Conservation (phyloP, 2,329 filamentous ascomycete genomes). For the Cladophialophora exuberans region DNA sequence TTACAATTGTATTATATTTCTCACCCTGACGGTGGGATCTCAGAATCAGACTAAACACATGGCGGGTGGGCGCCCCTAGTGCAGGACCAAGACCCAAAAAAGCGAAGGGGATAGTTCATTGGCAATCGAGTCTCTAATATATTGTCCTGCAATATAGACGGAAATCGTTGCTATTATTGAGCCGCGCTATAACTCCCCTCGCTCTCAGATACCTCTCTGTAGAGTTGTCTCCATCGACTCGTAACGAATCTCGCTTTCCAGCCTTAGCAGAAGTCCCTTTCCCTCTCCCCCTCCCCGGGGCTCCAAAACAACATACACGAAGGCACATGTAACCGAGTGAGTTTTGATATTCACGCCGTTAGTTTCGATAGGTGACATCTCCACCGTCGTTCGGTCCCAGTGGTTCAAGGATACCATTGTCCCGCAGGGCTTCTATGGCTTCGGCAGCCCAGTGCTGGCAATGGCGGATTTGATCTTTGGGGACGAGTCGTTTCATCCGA, state of each 20-base stretch:
- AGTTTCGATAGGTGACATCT: background rate
- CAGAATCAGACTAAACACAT: background rate
- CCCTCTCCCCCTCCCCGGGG: background rate
- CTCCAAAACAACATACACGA: background rate
- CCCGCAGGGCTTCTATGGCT: background rate
- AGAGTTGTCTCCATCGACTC: background rate
- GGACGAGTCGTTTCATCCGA: background rate
- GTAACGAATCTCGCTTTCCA: background rate
- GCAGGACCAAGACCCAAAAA: background rate
- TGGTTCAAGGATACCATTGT: background rate
- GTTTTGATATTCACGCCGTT: background rate
- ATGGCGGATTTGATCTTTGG: background rate
- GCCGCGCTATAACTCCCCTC: background rate
- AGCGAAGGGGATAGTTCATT: background rate
- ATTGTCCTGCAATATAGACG: background rate
- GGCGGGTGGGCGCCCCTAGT: background rate
- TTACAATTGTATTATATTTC: no score
- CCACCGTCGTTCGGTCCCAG: background rate
- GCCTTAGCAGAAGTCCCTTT: background rate
- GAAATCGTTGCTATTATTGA: background rate
- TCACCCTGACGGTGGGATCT: background rate
- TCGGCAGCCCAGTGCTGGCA: background rate
- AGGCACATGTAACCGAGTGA: no score
- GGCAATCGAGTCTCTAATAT: background rate
- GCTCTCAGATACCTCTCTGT: background rate